Evolutionary conservation across 2,329 filamentous ascomycete genomes (phyloP).

Genomic region (Hawksworthiomyces lignivorus): DNA sequence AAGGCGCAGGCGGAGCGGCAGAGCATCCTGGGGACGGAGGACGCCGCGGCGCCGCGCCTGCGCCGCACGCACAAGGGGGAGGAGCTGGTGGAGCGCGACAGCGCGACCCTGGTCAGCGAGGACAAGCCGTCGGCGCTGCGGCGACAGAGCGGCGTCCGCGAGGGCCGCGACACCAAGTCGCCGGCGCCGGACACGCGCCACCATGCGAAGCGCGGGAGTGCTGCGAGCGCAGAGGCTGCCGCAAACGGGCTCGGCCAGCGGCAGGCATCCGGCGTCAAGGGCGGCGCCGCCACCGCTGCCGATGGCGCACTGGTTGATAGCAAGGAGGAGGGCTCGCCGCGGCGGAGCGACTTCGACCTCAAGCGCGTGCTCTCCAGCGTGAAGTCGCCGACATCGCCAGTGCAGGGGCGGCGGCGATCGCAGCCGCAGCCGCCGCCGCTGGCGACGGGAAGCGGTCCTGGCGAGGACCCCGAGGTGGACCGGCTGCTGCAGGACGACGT

Average conservation of each 20-base stretch:
- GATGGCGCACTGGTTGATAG: too few species aligned
- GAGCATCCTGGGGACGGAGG: constrained; percentile 71
- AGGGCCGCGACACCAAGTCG: constrained; percentile 14
- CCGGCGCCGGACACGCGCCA: constrained; percentile 19
- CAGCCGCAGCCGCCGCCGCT: constrained; percentile 35
- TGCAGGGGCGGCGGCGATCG: constrained; percentile 40
- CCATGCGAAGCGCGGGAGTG: too few species aligned
- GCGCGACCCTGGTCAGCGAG: constrained; percentile 26
- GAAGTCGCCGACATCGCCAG: constrained; percentile 55
- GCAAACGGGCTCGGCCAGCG: too few species aligned
- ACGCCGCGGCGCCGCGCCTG: constrained; percentile 64
- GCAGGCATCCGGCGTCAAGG: too few species aligned
- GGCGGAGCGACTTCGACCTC: constrained; percentile 63
- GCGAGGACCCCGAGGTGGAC: constrained; percentile 82
- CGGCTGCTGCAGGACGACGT: constrained; percentile 76
- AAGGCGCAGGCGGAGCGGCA: constrained; percentile 74
- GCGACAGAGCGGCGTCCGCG: constrained; percentile 26
- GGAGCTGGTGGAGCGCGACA: constrained; percentile 75
- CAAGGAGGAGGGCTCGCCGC: too few species aligned
- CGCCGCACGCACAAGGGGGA: constrained; percentile 92
- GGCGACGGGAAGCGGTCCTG: constrained; percentile 56
- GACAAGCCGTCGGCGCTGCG: constrained; percentile 31
- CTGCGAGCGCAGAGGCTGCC: too few species aligned
- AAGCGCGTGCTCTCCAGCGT: constrained; percentile 79
- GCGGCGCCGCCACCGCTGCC: too few species aligned